Evolutionary conservation across 1,284 basidiomycete genomes (phyloP).

Genomic region (Ceratobasidium sp.): DNA sequence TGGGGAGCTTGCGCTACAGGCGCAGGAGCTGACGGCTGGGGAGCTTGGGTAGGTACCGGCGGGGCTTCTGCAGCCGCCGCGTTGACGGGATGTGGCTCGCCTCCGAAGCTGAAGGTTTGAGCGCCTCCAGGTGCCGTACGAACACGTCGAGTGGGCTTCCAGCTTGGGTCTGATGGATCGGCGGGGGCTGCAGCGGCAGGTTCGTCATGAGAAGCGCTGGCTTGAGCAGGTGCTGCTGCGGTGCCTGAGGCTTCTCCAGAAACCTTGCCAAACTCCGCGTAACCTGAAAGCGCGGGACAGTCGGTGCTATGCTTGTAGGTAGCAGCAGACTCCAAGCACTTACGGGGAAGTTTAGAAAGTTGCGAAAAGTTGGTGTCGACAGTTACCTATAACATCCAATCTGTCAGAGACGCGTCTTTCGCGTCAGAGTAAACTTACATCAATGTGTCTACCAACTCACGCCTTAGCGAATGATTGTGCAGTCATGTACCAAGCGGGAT

Average conservation of each 20-base stretch:
- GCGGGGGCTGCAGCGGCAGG: not conserved
- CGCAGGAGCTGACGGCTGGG: not conserved
- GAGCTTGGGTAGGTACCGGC: slow-evolving; percentile 13
- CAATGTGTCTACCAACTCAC: slow-evolving; percentile 29
- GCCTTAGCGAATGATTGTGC: slow-evolving; percentile 41
- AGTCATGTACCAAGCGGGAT: not conserved
- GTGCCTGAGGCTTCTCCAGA: slow-evolving; percentile 21
- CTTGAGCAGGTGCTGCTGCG: not conserved
- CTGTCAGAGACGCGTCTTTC: slow-evolving; percentile 4
- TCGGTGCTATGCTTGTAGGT: not conserved
- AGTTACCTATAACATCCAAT: slow-evolving; percentile 26
- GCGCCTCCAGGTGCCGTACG: slow-evolving; percentile 28
- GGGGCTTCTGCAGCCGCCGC: slow-evolving; percentile 8
- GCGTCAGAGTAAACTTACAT: slow-evolving; percentile 12
- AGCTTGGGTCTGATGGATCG: slow-evolving; percentile 12
- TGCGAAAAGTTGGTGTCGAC: slow-evolving; percentile 45
- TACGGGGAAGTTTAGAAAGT: slow-evolving; percentile 46
- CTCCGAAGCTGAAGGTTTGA: slow-evolving; percentile 36
- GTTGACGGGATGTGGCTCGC: not conserved
- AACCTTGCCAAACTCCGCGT: slow-evolving; percentile 43
- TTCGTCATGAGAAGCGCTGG: slow-evolving; percentile 3
- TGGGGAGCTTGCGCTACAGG: not conserved
- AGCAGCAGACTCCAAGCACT: not conserved
- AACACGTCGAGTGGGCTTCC: slow-evolving; percentile 35
- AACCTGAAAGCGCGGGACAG: slow-evolving; percentile 25